phyloP scores from a whole-genome alignment of 495 filamentous ascomycete species.

The Penicillium bialowiezense region DNA sequence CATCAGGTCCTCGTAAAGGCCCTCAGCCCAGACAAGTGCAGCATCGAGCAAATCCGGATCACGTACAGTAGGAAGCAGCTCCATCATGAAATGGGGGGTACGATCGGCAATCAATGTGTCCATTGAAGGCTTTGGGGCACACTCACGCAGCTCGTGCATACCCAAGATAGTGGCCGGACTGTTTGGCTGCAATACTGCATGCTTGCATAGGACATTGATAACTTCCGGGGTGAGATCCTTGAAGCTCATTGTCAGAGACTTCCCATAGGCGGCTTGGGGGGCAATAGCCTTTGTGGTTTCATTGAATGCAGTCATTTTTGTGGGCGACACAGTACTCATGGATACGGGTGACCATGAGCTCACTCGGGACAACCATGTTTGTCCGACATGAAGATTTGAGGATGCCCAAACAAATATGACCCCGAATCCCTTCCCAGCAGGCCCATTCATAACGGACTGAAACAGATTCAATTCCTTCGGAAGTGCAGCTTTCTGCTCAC shows the following conservation, averaged over 20 bases:
- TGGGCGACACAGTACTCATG: constrained; percentile 8
- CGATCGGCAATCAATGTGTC: constrained; percentile 4
- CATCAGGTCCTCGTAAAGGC: constrained; percentile 7
- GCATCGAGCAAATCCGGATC: not conserved
- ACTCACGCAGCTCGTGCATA: constrained; percentile 11
- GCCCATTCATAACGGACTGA: constrained; percentile 6
- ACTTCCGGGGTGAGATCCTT: constrained; percentile 12
- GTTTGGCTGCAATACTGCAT: constrained; percentile 6
- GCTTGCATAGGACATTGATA: constrained; percentile 8
- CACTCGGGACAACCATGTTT: constrained; percentile 12
- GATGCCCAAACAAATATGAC: constrained; percentile 18
- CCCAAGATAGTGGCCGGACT: constrained; percentile 6
- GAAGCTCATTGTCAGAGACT: not conserved
- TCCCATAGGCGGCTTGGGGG: constrained; percentile 1
- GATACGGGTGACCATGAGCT: constrained; percentile 7
- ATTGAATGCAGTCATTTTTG: constrained; percentile 9
- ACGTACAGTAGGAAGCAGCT: constrained; percentile 10
- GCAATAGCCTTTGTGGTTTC: not conserved
- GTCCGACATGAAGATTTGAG: constrained; percentile 7
- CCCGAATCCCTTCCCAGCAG: not conserved
- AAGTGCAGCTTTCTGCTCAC: constrained; percentile 3
- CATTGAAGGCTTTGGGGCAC: not conserved
- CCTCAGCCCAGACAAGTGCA: constrained; percentile 5
- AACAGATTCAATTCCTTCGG: constrained; percentile 10
- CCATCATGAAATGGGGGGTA: constrained; percentile 9